Evolutionary conservation across 2,329 filamentous ascomycete species (phyloP).

Genomic region (Fusarium humuli): DNA sequence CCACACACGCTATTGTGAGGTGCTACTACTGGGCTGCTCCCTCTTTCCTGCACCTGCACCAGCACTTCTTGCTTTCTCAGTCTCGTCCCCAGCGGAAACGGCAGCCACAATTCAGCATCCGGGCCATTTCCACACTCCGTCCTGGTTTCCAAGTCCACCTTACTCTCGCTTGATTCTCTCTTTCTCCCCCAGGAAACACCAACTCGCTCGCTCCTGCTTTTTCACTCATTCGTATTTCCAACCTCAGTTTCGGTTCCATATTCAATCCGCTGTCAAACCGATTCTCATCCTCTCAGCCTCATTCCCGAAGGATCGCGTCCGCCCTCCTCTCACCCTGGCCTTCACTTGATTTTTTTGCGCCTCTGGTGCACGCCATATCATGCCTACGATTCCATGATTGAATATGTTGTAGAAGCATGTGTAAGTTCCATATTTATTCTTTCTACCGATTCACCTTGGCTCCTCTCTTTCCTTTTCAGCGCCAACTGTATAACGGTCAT

Average conservation of each 20-base stretch:
- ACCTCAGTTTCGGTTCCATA: neutral
- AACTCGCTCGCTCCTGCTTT: slow-evolving; percentile 34
- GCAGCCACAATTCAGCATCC: slow-evolving; percentile 33
- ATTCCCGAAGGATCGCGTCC: slow-evolving; percentile 15
- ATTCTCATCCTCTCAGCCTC: slow-evolving; percentile 33
- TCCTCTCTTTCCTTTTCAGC: slow-evolving; percentile 2
- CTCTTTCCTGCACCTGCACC: slow-evolving; percentile 1
- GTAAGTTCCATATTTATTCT: slow-evolving; percentile 49
- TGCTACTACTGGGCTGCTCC: neutral
- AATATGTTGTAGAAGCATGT: slow-evolving; percentile 59
- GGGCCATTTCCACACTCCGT: slow-evolving; percentile 33
- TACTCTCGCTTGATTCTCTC: slow-evolving; percentile 44
- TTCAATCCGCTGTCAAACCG: neutral
- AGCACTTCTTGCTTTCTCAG: slow-evolving; percentile 17
- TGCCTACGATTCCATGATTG: slow-evolving; percentile 50
- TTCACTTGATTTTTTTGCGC: slow-evolving; percentile 43
- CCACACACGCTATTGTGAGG: slow-evolving; percentile 15
- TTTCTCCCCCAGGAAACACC: slow-evolving; percentile 31
- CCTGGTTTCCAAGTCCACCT: slow-evolving; percentile 32
- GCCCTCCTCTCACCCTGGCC: slow-evolving; percentile 31
- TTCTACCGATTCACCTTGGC: neutral
- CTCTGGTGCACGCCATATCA: slow-evolving; percentile 50
- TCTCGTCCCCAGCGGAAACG: slow-evolving; percentile 13
- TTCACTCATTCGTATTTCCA: slow-evolving; percentile 30
- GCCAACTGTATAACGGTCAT: neutral